These are phyloP conservation scores for Fusarium humuli DNA, from an alignment of 2,329 filamentous ascomycete species.

Conservation along the genomic window DNA sequence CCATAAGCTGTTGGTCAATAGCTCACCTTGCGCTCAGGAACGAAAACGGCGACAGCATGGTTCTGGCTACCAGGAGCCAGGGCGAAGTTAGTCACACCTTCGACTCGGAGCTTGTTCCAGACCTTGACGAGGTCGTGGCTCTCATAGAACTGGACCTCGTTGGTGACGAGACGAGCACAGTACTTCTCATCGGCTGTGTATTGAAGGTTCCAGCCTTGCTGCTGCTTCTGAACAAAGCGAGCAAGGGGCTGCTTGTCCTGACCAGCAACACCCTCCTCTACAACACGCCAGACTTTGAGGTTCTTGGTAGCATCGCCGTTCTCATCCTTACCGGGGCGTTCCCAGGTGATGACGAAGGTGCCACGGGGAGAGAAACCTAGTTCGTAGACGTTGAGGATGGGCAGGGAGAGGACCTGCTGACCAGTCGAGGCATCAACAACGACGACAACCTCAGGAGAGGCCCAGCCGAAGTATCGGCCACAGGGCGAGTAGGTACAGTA, in stretches of 20 bases:
- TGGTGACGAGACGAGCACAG: slow-evolving; percentile 93
- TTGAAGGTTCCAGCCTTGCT: slow-evolving; percentile 96
- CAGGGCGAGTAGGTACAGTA: slow-evolving; percentile 96
- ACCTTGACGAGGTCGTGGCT: slow-evolving; percentile 85
- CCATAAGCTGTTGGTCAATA: not conserved
- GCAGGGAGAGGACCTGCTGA: slow-evolving; percentile 77
- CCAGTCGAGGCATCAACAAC: slow-evolving; percentile 86
- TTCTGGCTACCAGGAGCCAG: slow-evolving; percentile 85
- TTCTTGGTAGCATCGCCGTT: slow-evolving; percentile 95
- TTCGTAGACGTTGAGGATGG: slow-evolving; percentile 89
- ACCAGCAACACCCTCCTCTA: slow-evolving; percentile 73
- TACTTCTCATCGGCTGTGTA: slow-evolving; percentile 94
- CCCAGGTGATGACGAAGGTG: slow-evolving; percentile 96
- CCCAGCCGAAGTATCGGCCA: slow-evolving; percentile 96
- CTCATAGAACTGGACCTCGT: slow-evolving; percentile 97
- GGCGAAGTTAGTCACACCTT: slow-evolving; percentile 90
- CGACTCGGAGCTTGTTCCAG: slow-evolving; percentile 94
- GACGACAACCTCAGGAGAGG: slow-evolving; percentile 85
- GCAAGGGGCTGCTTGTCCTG: slow-evolving; percentile 81
- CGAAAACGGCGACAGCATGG: slow-evolving; percentile 92
- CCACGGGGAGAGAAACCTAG: slow-evolving; percentile 93
- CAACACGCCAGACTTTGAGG: slow-evolving; percentile 92
- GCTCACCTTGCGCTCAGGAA: slow-evolving; percentile 90
- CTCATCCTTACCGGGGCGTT: slow-evolving; percentile 91
- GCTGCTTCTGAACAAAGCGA: slow-evolving; percentile 93